A percentile compares a stretch with the other conserved stretches of the same genome.
These are phyloP conservation scores for Ramicandelaber brevisporus DNA, from an alignment of 192 early-diverging fungal genomes.

Conservation along the genomic window DNA sequence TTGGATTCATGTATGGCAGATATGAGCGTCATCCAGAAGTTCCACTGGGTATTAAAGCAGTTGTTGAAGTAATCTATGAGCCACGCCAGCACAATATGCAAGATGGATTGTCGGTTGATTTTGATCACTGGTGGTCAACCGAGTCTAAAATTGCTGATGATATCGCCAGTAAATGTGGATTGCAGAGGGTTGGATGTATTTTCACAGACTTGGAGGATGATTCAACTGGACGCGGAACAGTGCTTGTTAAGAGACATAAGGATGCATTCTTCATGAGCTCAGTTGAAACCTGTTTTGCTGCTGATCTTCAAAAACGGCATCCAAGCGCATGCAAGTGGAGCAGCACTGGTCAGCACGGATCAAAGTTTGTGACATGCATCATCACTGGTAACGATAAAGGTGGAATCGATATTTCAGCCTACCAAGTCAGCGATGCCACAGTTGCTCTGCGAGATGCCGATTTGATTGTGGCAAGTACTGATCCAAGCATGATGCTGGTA, in stretches of 20 bases:
- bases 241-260: conserved; percentile 67
- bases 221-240: conserved; percentile 45
- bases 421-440: conserved; percentile 78
- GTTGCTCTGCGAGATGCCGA: conserved; percentile 77
- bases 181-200: conserved; percentile 61
- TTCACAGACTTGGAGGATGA: conserved; percentile 82
- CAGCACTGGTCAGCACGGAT: conserved; percentile 52
- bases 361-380: conserved; percentile 85
- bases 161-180: conserved; percentile 35
- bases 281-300: conserved; percentile 64
- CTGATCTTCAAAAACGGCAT: conserved; percentile 53
- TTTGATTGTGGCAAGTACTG: conserved; percentile 70
- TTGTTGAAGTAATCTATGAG: conserved; percentile 85
- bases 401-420: conserved; percentile 60
- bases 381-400: conserved; percentile 74
- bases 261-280: conserved; percentile 86
- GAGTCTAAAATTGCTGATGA: conserved; percentile 20
- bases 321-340: conserved; percentile 48
- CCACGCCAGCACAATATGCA: conserved; percentile 58
- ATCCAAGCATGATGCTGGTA: conserved; percentile 69
- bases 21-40: conserved; percentile 79
- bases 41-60: conserved; percentile 85
- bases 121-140: no score
- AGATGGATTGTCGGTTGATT: conserved; percentile 48
- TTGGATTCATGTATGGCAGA: conserved; percentile 82